Percentiles rank a stretch among this genome's conserved stretches.
phyloP scores from a whole-genome alignment of 2,329 filamentous ascomycete species.

The Neonectria coccinea region DNA sequence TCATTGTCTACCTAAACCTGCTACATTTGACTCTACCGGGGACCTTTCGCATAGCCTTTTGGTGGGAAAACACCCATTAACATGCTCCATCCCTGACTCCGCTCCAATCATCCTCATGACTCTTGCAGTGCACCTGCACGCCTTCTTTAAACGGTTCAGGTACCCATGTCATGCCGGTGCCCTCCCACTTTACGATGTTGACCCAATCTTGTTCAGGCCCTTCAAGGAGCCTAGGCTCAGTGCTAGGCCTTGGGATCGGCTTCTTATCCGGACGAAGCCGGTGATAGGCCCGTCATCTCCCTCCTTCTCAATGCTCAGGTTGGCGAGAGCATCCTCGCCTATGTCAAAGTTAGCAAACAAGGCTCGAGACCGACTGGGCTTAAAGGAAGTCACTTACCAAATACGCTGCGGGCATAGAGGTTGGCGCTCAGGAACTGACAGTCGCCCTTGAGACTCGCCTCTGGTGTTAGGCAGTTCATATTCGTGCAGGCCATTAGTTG shows the following conservation, averaged over 20 bases:
- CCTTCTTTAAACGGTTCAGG: conserved; percentile 31
- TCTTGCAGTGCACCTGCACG: conserved; percentile 40
- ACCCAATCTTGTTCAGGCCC: conserved; percentile 85
- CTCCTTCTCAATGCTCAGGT: conserved; percentile 97
- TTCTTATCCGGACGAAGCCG: conserved; percentile 97
- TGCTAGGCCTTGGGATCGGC: conserved; percentile 93
- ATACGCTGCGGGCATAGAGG: conserved; percentile 94
- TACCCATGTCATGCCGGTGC: conserved; percentile 20
- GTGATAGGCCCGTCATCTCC: conserved; percentile 95
- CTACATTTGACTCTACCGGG: conserved; percentile 47
- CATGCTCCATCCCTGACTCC: conserved; percentile 49
- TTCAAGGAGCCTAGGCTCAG: conserved; percentile 94
- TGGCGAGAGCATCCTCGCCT: conserved; percentile 99
- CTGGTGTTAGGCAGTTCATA: conserved; percentile 97
- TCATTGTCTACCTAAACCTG: conserved; percentile 47
- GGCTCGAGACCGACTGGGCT: conserved; percentile 2
- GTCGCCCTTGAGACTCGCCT: conserved; percentile 95
- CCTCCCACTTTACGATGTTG: conserved; percentile 44
- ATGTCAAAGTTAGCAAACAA: conserved; percentile 39
- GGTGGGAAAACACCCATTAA: conserved; percentile 49
- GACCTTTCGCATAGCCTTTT: conserved; percentile 47
- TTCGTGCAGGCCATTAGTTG: conserved; percentile 98
- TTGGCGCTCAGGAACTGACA: conserved; percentile 99
- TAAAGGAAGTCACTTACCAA: conserved; percentile 76
- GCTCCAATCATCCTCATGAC: conserved; percentile 46